A percentile compares a stretch with the other conserved stretches of the same genome.
These are phyloP conservation scores for Linaria vulgaris DNA, from an alignment of 257 asterid genomes.

Conservation along the genomic window DNA sequence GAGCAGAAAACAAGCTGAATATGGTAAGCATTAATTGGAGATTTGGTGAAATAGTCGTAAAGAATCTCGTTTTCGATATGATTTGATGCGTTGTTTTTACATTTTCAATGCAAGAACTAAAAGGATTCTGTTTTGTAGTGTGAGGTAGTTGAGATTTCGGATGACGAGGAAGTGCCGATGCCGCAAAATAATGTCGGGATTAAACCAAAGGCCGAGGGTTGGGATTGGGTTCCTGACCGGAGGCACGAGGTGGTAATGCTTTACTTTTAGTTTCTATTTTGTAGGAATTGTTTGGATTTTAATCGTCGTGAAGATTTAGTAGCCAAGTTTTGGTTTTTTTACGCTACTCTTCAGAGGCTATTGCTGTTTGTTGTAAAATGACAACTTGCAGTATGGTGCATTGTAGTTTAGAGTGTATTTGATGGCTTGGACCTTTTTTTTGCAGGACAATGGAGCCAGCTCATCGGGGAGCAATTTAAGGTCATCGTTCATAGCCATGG, in stretches of 20 bases:
- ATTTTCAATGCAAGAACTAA: slow-evolving; percentile 1
- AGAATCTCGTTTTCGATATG: too few species aligned
- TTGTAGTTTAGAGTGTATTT: slow-evolving; percentile 6
- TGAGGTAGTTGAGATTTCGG: slow-evolving; percentile 54
- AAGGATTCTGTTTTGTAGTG: slow-evolving; percentile 25
- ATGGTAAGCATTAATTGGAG: slow-evolving; percentile 35
- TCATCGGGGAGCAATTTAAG: slow-evolving; percentile 67
- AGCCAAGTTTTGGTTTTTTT: not conserved
- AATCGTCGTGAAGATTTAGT: slow-evolving; percentile 2
- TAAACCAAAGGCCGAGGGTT: slow-evolving; percentile 58
- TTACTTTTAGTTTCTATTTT: slow-evolving; percentile 4
- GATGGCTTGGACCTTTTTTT: slow-evolving; percentile 14
- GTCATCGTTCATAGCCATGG: slow-evolving; percentile 82
- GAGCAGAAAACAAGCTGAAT: slow-evolving; percentile 8
- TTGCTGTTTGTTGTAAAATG: not conserved
- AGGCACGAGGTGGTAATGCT: slow-evolving; percentile 43
- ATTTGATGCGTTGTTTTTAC: not conserved
- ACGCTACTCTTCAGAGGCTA: not conserved
- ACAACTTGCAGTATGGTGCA: not conserved
- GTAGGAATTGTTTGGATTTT: slow-evolving; percentile 8
- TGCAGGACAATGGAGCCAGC: slow-evolving; percentile 67
- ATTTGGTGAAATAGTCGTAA: slow-evolving; percentile 19
- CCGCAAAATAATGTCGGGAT: slow-evolving; percentile 35
- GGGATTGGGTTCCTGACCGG: slow-evolving; percentile 37
- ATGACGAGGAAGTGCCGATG: slow-evolving; percentile 44